These are phyloP conservation scores for Alternaria alternata DNA, from an alignment of 2,329 filamentous ascomycete genomes.

Conservation along the genomic window DNA sequence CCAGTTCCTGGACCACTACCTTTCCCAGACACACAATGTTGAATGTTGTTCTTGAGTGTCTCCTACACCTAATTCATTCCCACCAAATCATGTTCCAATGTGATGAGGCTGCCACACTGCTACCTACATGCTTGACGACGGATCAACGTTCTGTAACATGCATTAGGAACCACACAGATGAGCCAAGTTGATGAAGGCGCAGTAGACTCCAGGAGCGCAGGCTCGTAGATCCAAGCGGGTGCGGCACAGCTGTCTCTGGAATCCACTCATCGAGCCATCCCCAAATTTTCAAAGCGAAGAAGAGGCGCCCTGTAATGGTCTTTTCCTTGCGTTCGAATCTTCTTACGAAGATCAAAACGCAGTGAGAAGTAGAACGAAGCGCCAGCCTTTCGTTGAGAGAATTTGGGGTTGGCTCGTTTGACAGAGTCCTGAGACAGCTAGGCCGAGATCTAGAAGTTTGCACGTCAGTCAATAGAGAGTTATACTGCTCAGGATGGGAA, in stretches of 20 bases:
- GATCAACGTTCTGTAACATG: background rate
- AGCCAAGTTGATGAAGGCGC: background rate
- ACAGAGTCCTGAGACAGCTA: background rate
- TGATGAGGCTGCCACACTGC: background rate
- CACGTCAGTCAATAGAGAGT: constrained; percentile 4
- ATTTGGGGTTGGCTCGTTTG: background rate
- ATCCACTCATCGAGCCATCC: background rate
- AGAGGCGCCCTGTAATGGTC: background rate
- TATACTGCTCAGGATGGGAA: background rate
- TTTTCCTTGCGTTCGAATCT: constrained; percentile 3
- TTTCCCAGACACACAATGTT: background rate
- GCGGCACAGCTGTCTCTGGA: background rate
- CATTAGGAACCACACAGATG: background rate
- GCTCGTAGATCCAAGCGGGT: background rate
- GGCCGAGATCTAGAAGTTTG: constrained; percentile 7
- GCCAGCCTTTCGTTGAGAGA: background rate
- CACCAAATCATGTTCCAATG: background rate
- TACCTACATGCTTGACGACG: background rate
- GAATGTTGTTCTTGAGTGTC: background rate
- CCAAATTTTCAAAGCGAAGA: background rate
- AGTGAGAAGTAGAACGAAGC: background rate
- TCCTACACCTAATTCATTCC: background rate
- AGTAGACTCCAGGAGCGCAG: background rate
- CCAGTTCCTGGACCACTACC: background rate
- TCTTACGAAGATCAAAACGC: background rate